Evolutionary conservation across 2,329 filamentous ascomycete species (phyloP).

Genomic region (Venturia aucupariae): DNA sequence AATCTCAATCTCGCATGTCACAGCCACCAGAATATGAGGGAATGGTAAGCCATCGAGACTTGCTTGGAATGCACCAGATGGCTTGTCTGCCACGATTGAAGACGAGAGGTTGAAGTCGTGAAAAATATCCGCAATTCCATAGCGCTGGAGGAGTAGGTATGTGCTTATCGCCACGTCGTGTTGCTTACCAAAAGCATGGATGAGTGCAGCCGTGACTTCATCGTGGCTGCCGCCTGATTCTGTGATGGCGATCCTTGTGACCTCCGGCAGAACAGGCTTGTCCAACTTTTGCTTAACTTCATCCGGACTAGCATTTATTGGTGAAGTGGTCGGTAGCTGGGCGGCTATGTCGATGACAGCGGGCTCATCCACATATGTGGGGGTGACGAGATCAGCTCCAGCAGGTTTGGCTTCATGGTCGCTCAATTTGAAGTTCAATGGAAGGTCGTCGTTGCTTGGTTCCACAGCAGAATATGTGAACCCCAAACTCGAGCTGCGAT

Average conservation of each 20-base stretch:
- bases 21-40: slow-evolving; percentile 22
- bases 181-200: slow-evolving; percentile 22
- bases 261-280: background rate
- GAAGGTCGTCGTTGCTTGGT: background rate
- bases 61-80: slow-evolving; percentile 3
- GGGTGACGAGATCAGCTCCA: background rate
- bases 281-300: background rate
- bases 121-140: slow-evolving; percentile 22
- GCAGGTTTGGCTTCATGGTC: background rate
- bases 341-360: background rate
- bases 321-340: background rate
- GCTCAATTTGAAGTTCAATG: background rate
- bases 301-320: background rate
- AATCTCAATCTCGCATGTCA: slow-evolving; percentile 23
- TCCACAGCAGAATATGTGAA: background rate
- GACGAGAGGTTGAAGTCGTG: slow-evolving; percentile 19
- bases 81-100: slow-evolving; percentile 14
- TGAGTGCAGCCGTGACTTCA: slow-evolving; percentile 23
- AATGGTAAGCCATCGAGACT: background rate
- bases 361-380: background rate
- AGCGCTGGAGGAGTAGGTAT: slow-evolving; percentile 21
- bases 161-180: slow-evolving; percentile 19
- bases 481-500: background rate
- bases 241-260: slow-evolving; percentile 15
- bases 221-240: slow-evolving; percentile 24